Evolutionary conservation across 352 stramenopile species (phyloP), one percentile per base, ranked within the genome.

Genomic region (Pythium grandisporangium): DNA sequence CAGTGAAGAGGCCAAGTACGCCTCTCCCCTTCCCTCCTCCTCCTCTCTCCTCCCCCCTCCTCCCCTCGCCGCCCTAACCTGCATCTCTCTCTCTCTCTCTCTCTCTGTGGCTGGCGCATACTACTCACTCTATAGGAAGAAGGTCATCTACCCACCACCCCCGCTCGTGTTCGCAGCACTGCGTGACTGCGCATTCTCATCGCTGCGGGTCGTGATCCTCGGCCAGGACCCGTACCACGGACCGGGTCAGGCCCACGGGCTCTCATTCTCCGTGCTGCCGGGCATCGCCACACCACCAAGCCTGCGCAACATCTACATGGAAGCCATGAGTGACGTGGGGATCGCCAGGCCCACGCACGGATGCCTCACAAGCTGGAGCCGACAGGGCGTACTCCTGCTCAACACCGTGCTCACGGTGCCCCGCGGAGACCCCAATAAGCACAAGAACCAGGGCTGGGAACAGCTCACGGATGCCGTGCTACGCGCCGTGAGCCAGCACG

Each of bases 221-320:
- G 93, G 93, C 3, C 93, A 98, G 59, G 84, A 96, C 39, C 84
- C 84, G 30, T 96, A 96, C 59, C 84, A 96, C 42, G 84, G 83
- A 6, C 75, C 77, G 1, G 63, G 66, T 4, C 84, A 96, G 48
- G 85, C 85, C 12, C 84, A 95, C 24, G 85, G 85, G 0, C 57
- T 96, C 27, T 85, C 73, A 29, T 96, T 96, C 60, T 96, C 85
- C 3, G 96, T 99, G 27, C 64, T 76, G 35, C 68, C 77, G 16
- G 95, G 93, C 10, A 58, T 99, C 0, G 53, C 53, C 23, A 66
- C 83, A 12, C 97, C 97, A 14, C 96, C 96, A 4, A 98, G 86
- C 26, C 70, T 99, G 24, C 78, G 81, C 33, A 99, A 99, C 64
- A 99, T 99, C 45, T 98, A 96, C 67, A 98, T 98, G 55, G 96